phyloP scores from a whole-genome alignment of 2,329 filamentous ascomycete species.

The Myriosclerotinia curreyana region DNA sequence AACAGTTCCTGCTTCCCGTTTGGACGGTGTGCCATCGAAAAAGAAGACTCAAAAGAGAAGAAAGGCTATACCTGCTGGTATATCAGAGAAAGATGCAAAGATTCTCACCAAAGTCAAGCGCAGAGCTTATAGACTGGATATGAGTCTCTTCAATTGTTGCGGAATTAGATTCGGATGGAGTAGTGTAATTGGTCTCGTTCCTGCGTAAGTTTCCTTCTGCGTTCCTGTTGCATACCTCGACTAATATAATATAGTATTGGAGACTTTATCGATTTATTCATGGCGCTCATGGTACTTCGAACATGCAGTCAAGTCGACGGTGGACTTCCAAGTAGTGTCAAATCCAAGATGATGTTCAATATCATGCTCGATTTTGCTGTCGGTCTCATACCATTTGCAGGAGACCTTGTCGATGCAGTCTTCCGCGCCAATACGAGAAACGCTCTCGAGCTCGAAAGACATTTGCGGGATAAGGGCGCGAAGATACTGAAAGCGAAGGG shows the following conservation, averaged over 20 bases:
- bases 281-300: constrained; percentile 72
- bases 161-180: constrained; percentile 88
- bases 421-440: constrained; percentile 78
- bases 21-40: constrained; percentile 57
- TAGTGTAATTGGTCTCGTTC: constrained; percentile 78
- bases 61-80: constrained; percentile 78
- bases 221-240: constrained; percentile 18
- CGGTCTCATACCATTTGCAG: constrained; percentile 71
- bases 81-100: constrained; percentile 77
- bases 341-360: constrained; percentile 75
- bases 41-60: constrained; percentile 79
- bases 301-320: constrained; percentile 73
- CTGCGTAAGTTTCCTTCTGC: constrained; percentile 58
- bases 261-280: constrained; percentile 68
- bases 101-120: constrained; percentile 84
- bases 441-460: constrained; percentile 60
- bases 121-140: constrained; percentile 81
- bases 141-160: constrained; percentile 75
- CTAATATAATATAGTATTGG: constrained; percentile 56
- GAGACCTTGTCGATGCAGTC: constrained; percentile 68
- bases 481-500: constrained; percentile 51
- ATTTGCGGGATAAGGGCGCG: constrained; percentile 66
- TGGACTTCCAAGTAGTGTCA: constrained; percentile 62
- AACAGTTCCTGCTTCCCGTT: constrained; percentile 68
- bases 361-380: constrained; percentile 70